Evolutionary conservation across 139 green algal species (phyloP).

Genomic region (Volvox africanus): DNA sequence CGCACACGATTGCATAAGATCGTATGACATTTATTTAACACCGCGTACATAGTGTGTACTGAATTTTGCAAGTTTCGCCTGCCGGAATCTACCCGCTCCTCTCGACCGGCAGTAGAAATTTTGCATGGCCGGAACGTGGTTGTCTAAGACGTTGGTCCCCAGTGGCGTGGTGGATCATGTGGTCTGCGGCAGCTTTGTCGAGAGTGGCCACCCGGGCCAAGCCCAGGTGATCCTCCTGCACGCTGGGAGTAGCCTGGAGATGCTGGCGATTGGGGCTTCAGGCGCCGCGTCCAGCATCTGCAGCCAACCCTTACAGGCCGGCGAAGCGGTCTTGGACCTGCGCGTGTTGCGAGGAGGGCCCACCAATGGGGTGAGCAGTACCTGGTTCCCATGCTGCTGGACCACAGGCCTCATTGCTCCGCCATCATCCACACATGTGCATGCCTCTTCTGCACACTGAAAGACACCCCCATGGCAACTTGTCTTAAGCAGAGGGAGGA

Average conservation of each 20-base stretch:
- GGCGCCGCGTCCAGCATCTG: constrained; percentile 8
- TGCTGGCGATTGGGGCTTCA: constrained; percentile 24
- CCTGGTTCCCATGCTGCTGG: no score
- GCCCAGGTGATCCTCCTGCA: constrained; percentile 5
- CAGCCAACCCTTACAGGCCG: not conserved
- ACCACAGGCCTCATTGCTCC: no score
- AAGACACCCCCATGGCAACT: no score
- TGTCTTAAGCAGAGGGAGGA: no score
- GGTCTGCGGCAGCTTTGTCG: constrained; percentile 8
- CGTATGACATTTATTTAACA: no score
- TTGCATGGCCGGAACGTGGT: constrained; percentile 13
- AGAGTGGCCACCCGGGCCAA: not conserved
- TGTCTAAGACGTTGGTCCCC: constrained; percentile 23
- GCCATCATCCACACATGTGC: no score
- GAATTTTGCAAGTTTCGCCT: not conserved
- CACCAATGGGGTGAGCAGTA: no score
- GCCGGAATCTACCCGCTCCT: not conserved
- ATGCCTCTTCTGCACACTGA: no score
- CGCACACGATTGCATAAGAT: no score
- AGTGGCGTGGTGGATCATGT: constrained; percentile 34
- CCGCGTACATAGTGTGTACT: not conserved
- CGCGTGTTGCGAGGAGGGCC: not conserved
- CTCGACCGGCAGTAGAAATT: not conserved
- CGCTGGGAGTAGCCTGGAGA: constrained; percentile 3
- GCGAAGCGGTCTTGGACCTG: constrained; percentile 10